phyloP scores from a whole-genome alignment of 1,284 basidiomycete genomes.

The Sporisorium sorghi region DNA sequence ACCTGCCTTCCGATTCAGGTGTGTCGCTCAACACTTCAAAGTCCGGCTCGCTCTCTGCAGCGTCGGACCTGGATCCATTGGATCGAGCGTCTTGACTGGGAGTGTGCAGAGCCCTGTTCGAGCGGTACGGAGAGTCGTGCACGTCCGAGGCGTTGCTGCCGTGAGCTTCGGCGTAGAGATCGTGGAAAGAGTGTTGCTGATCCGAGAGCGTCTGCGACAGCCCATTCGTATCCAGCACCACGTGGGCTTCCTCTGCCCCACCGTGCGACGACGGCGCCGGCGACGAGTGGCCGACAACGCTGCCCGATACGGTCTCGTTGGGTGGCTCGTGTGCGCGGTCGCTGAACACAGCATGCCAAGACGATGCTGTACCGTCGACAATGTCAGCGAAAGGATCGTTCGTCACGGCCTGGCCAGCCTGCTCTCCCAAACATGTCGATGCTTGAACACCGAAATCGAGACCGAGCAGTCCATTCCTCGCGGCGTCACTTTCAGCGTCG shows the following conservation, averaged over 20 bases:
- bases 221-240: slow-evolving; percentile 38
- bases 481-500: slow-evolving; percentile 15
- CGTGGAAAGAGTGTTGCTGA: slow-evolving; percentile 29
- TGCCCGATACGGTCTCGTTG: neutral
- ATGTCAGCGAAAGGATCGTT: slow-evolving; percentile 33
- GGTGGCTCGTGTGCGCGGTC: slow-evolving; percentile 4
- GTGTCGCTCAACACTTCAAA: slow-evolving; percentile 45
- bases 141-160: slow-evolving; percentile 1
- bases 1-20: slow-evolving; percentile 25
- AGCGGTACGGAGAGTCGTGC: slow-evolving; percentile 26
- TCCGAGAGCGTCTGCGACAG: slow-evolving; percentile 48
- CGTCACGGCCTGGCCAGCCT: neutral
- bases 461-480: slow-evolving; percentile 24
- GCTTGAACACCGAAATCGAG: slow-evolving; percentile 21
- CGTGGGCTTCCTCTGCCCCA: slow-evolving; percentile 17
- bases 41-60: slow-evolving; percentile 26
- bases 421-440: neutral
- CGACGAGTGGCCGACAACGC: neutral
- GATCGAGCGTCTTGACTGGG: neutral
- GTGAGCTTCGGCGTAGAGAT: slow-evolving; percentile 4
- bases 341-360: slow-evolving; percentile 45
- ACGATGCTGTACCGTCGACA: slow-evolving; percentile 35
- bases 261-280: neutral
- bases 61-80: slow-evolving; percentile 7
- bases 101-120: slow-evolving; percentile 28